Conservation (phyloP, 2,329 filamentous ascomycete species). For the Alternaria gaisen region DNA sequence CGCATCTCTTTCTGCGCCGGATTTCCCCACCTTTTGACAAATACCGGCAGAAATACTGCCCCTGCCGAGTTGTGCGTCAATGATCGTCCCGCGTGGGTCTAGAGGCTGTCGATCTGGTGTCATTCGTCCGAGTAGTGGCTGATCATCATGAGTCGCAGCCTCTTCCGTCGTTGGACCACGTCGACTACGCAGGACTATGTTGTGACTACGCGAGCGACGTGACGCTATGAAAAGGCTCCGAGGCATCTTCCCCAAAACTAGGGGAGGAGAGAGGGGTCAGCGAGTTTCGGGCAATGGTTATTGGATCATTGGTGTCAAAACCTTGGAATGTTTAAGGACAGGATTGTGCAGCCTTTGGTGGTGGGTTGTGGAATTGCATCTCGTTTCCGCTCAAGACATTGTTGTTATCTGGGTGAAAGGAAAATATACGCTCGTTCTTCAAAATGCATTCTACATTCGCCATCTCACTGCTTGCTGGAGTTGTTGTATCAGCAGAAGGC, state of each 20-base stretch:
- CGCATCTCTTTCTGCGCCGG: background rate
- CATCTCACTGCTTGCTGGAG: background rate
- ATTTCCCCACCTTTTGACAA: background rate
- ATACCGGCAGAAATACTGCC: background rate
- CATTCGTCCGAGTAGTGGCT: background rate
- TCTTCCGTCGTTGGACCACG: background rate
- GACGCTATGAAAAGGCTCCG: background rate
- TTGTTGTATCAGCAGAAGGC: constrained; percentile 3
- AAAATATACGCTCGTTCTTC: background rate
- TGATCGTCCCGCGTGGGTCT: background rate
- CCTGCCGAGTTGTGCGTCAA: background rate
- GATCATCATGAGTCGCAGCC: background rate
- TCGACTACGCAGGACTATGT: background rate
- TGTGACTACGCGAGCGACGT: background rate
- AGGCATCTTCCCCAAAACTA: background rate
- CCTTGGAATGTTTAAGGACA: background rate
- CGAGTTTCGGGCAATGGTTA: background rate
- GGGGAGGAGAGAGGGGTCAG: background rate
- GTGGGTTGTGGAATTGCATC: background rate
- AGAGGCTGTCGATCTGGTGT: constrained; percentile 1
- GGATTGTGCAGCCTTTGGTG: background rate
- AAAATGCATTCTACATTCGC: constrained; percentile 2
- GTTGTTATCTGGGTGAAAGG: no score
- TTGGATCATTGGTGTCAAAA: background rate
- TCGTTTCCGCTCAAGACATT: background rate